Evolutionary conservation across 2,329 filamentous ascomycete genomes (phyloP).

Genomic region (Talaromyces albobiverticillius): DNA sequence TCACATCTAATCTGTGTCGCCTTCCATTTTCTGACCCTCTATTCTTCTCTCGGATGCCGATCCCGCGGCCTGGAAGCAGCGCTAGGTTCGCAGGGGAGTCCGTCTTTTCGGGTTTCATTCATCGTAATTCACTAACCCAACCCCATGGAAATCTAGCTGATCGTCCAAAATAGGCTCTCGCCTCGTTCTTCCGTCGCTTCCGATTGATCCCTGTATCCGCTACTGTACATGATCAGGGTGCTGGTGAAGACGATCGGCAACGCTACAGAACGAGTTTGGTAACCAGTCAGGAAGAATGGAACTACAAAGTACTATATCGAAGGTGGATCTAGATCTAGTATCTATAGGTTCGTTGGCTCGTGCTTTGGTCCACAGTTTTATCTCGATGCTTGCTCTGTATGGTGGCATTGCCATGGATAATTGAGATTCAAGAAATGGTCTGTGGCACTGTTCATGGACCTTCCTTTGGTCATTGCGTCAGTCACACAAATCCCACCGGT

Average conservation of each 20-base stretch:
- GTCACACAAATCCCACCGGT: background rate
- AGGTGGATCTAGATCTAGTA: slow-evolving; percentile 4
- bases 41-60: background rate
- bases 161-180: background rate
- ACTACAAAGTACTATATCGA: background rate
- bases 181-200: background rate
- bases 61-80: background rate
- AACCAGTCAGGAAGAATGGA: slow-evolving; percentile 4
- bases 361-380: background rate
- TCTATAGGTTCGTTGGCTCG: too few species aligned
- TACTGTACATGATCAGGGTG: background rate
- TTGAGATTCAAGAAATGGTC: background rate
- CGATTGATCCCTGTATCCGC: background rate
- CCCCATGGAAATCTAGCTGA: background rate
- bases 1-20: background rate
- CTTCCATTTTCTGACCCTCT: background rate
- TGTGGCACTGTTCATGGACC: background rate
- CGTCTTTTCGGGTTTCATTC: background rate
- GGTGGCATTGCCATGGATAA: background rate
- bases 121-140: background rate
- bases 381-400: background rate
- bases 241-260: background rate
- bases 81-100: background rate
- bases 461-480: background rate
- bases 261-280: background rate